Evolutionary conservation across 2,329 filamentous ascomycete genomes (phyloP).

Genomic region (Ophiosphaerella herpotricha): DNA sequence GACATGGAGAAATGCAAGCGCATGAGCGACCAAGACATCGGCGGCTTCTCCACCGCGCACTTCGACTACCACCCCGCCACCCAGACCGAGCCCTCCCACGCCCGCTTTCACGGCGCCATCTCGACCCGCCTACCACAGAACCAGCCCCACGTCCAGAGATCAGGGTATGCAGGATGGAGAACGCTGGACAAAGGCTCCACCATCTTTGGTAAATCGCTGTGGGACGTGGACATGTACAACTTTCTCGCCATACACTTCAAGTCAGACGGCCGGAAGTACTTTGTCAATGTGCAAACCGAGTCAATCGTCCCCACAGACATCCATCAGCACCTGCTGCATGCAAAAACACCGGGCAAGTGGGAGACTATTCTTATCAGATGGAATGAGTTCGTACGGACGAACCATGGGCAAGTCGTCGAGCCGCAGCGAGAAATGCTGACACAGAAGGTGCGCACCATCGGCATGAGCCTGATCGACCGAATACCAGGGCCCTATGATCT

Average conservation of each 20-base stretch:
- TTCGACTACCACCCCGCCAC: constrained; percentile 65
- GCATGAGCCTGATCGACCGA: constrained; percentile 86
- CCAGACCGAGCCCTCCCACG: constrained; percentile 65
- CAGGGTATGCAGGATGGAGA: constrained; percentile 88
- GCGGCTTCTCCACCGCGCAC: constrained; percentile 77
- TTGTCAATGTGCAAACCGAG: constrained; percentile 94
- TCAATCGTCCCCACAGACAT: constrained; percentile 92
- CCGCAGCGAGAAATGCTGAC: constrained; percentile 88
- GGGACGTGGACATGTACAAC: constrained; percentile 87
- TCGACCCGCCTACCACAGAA: constrained; percentile 81
- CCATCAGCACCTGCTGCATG: constrained; percentile 89
- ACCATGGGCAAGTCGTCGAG: constrained; percentile 88
- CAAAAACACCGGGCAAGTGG: constrained; percentile 81
- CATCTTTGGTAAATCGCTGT: constrained; percentile 82
- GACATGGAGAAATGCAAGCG: constrained; percentile 63
- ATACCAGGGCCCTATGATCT: constrained; percentile 88
- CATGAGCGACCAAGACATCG: constrained; percentile 86
- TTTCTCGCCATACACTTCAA: constrained; percentile 89
- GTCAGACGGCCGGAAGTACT: constrained; percentile 88
- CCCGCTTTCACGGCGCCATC: constrained; percentile 84
- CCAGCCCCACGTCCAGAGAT: constrained; percentile 73
- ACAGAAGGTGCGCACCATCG: constrained; percentile 82
- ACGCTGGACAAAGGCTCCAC: constrained; percentile 77
- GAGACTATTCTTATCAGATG: constrained; percentile 92
- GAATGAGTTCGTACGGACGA: constrained; percentile 93